These are phyloP conservation scores for Mucor indicus DNA, from an alignment of 371 early-diverging fungal genomes.

Conservation along the genomic window DNA sequence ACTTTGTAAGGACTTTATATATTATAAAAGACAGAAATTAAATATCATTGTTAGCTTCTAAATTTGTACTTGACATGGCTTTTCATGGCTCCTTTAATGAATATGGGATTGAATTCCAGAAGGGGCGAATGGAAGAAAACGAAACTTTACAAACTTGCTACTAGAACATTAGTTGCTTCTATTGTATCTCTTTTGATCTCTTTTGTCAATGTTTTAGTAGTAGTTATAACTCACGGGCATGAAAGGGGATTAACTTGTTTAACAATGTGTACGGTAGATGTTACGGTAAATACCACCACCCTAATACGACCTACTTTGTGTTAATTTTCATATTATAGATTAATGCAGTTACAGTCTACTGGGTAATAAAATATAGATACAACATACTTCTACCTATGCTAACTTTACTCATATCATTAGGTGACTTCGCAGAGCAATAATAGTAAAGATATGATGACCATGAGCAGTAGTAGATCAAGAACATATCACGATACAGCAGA, in stretches of 20 bases:
- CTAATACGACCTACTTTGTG: too few species aligned
- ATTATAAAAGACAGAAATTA: too few species aligned
- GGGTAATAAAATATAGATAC: slow-evolving; percentile 29
- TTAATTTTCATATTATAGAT: slow-evolving; percentile 21
- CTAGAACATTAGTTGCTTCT: slow-evolving; percentile 50
- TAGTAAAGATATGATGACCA: slow-evolving; percentile 11
- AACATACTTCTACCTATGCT: neutral
- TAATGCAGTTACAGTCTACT: slow-evolving; percentile 54
- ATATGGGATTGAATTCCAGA: slow-evolving; percentile 28
- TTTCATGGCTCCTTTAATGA: slow-evolving; percentile 42
- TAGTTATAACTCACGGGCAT: slow-evolving; percentile 45
- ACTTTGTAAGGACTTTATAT: slow-evolving; percentile 48
- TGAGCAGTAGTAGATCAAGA: slow-evolving; percentile 6
- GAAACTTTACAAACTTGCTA: slow-evolving; percentile 42
- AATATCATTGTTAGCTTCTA: slow-evolving; percentile 11
- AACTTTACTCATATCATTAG: slow-evolving; percentile 5
- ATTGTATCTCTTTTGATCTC: slow-evolving; percentile 45
- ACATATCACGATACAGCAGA: slow-evolving; percentile 10
- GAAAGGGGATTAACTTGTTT: slow-evolving; percentile 54
- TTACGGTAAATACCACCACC: slow-evolving; percentile 49
- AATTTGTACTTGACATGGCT: slow-evolving; percentile 34
- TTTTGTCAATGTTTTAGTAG: slow-evolving; percentile 41
- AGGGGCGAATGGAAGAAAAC: slow-evolving; percentile 46
- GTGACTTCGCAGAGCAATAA: slow-evolving; percentile 20
- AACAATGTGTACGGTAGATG: slow-evolving; percentile 52